A percentile compares a stretch with the other conserved stretches of the same genome.
phyloP scores from a whole-genome alignment of 1,284 basidiomycete species.

The Ustilago hordei region DNA sequence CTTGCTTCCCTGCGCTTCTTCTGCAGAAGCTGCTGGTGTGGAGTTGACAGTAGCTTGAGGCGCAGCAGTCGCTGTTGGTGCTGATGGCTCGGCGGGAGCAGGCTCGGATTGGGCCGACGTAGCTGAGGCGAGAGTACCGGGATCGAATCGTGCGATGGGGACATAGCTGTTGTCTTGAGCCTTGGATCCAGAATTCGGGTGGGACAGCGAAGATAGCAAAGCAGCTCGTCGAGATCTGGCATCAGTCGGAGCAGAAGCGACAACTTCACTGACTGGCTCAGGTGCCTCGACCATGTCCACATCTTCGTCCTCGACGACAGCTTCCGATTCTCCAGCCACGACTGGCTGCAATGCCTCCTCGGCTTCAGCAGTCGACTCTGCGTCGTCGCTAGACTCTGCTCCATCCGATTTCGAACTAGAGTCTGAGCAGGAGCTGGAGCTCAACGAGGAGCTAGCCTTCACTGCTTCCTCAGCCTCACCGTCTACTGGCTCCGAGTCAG shows the following conservation, averaged over 20 bases:
- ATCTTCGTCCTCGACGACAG: conserved; percentile 16
- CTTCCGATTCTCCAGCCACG: not conserved
- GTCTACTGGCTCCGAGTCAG: conserved; percentile 9
- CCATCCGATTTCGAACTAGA: conserved; percentile 8
- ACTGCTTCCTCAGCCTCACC: conserved; percentile 6
- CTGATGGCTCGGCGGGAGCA: not conserved
- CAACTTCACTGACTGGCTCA: not conserved
- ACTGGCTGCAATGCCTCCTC: not conserved
- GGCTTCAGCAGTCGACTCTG: conserved; percentile 2
- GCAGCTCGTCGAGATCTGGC: conserved; percentile 36
- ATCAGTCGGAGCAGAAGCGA: conserved; percentile 11
- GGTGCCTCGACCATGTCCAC: conserved; percentile 1
- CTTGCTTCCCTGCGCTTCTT: conserved; percentile 9
- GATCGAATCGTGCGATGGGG: conserved; percentile 49
- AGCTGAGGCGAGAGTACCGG: conserved; percentile 18
- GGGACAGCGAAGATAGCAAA: conserved; percentile 20
- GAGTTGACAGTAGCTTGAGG: not conserved
- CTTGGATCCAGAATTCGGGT: not conserved
- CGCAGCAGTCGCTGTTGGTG: not conserved
- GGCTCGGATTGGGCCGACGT: not conserved
- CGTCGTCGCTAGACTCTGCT: conserved; percentile 15
- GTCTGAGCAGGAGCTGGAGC: conserved; percentile 5
- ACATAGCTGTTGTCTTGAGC: conserved; percentile 11
- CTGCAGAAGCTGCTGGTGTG: not conserved
- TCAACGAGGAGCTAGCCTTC: conserved; percentile 2